Evolutionary conservation across 257 asterid species (phyloP).

Genomic region (Fraxinus excelsior): DNA sequence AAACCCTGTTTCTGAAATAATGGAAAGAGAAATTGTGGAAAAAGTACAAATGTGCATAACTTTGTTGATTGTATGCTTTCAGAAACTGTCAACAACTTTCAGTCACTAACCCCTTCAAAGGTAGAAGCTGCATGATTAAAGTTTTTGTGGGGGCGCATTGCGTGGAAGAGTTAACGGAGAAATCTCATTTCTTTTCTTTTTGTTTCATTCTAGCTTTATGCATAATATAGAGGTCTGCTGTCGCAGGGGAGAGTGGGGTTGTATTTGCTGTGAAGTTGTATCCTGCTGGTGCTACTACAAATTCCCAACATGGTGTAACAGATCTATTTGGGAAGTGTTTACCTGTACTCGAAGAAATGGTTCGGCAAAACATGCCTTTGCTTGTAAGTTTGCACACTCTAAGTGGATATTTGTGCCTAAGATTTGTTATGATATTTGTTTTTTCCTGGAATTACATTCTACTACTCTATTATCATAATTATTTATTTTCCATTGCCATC

Average conservation of each 20-base stretch:
- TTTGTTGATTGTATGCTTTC: not conserved
- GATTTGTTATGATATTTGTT: not conserved
- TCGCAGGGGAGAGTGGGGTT: constrained; percentile 73
- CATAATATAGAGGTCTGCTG: constrained; percentile 15
- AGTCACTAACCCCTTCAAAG: not conserved
- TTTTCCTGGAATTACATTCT: not conserved
- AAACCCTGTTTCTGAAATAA: not conserved
- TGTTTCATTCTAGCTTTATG: constrained; percentile 14
- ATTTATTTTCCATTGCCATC: not conserved
- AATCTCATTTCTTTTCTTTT: constrained; percentile 10
- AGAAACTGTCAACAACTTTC: not conserved
- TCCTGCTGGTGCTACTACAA: constrained; percentile 99
- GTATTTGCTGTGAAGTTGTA: constrained; percentile 87
- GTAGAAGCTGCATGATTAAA: constrained; percentile 1
- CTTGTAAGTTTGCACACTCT: constrained; percentile 51
- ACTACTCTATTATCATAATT: not conserved
- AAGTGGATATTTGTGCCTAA: not conserved
- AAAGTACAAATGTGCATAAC: not conserved
- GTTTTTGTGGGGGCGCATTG: constrained; percentile 7
- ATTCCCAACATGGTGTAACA: constrained; percentile 99
- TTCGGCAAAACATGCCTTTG: constrained; percentile 80
- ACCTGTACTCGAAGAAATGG: constrained; percentile 95
- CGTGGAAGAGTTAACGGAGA: not conserved
- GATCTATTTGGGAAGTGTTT: constrained; percentile 88
- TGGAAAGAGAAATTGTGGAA: not conserved